phyloP scores from a whole-genome alignment of 352 stramenopile genomes.

The Pythium sp. region DNA sequence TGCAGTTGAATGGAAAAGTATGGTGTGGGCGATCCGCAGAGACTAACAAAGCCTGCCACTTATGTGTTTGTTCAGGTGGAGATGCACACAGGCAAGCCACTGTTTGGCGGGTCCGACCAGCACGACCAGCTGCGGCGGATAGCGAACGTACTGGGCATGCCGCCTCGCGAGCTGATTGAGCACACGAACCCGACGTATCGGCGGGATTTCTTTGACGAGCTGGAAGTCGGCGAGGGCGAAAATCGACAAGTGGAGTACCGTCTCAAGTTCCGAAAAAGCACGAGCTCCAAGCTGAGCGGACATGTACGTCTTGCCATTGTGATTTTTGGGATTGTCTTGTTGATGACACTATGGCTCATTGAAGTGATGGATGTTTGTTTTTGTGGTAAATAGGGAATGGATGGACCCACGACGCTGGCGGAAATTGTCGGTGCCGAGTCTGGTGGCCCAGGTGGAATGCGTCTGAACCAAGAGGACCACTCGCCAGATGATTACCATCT shows the following conservation, averaged over 20 bases:
- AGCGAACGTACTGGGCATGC: slow-evolving; percentile 93
- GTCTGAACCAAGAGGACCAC: slow-evolving; percentile 65
- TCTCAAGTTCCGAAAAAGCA: slow-evolving; percentile 60
- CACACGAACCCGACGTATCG: slow-evolving; percentile 77
- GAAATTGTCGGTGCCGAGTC: slow-evolving; percentile 57
- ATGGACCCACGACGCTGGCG: slow-evolving; percentile 41
- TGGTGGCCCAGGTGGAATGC: slow-evolving; percentile 35
- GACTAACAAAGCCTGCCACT: neutral
- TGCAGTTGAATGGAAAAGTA: neutral
- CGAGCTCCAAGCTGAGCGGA: slow-evolving; percentile 30
- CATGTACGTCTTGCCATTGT: slow-evolving; percentile 21
- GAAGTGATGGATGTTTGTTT: neutral
- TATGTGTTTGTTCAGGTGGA: slow-evolving; percentile 48
- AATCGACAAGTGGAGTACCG: slow-evolving; percentile 59
- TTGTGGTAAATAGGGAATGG: slow-evolving; percentile 22
- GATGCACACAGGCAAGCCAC: slow-evolving; percentile 97
- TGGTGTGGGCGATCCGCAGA: neutral
- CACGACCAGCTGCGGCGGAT: slow-evolving; percentile 98
- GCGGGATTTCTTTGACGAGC: slow-evolving; percentile 92
- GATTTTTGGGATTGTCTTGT: neutral
- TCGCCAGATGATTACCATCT: slow-evolving; percentile 84
- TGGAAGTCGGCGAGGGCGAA: slow-evolving; percentile 51
- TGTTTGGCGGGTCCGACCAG: slow-evolving; percentile 96
- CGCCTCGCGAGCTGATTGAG: slow-evolving; percentile 90
- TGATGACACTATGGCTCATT: slow-evolving; percentile 2